phyloP scores from a whole-genome alignment of 495 filamentous ascomycete species.

The Lasiosphaeris hirsuta region DNA sequence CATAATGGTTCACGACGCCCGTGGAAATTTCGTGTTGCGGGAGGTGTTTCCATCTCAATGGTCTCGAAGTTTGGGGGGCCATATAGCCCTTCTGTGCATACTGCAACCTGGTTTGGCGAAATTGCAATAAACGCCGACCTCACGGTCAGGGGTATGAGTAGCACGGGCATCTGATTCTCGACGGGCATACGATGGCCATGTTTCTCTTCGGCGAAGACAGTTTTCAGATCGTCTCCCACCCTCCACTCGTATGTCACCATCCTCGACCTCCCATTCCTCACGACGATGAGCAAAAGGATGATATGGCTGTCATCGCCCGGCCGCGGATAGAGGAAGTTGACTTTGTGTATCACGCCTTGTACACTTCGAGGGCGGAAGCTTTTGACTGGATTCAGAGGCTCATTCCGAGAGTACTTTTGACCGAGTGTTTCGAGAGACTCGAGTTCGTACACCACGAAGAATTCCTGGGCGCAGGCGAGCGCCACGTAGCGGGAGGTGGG shows the following conservation, averaged over 20 bases:
- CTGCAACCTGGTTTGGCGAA: conserved; percentile 53
- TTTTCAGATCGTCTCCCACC: conserved; percentile 34
- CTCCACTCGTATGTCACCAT: conserved; percentile 78
- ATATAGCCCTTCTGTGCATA: conserved; percentile 56
- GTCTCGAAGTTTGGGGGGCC: conserved; percentile 44
- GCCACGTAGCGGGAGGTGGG: conserved; percentile 56
- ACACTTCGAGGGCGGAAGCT: conserved; percentile 56
- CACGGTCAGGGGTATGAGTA: conserved; percentile 67
- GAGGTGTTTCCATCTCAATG: conserved; percentile 29
- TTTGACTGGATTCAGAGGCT: conserved; percentile 41
- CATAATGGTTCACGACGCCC: conserved; percentile 44
- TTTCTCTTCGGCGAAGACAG: conserved; percentile 38
- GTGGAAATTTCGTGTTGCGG: conserved; percentile 36
- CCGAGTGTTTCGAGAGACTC: conserved; percentile 48
- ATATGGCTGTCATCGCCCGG: conserved; percentile 62
- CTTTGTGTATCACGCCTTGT: conserved; percentile 72
- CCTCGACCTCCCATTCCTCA: conserved; percentile 56
- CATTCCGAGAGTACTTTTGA: conserved; percentile 31
- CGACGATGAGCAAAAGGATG: conserved; percentile 70
- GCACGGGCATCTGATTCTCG: conserved; percentile 59
- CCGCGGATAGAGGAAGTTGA: conserved; percentile 81
- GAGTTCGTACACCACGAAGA: conserved; percentile 59
- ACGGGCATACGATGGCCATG: conserved; percentile 50
- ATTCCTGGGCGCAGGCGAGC: conserved; percentile 39
- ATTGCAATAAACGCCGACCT: conserved; percentile 63